Evolutionary conservation across 176 grass and related monocot genomes (phyloP), one percentile per base, ranked within the genome.

Genomic region (Rhynchospora breviuscula): DNA sequence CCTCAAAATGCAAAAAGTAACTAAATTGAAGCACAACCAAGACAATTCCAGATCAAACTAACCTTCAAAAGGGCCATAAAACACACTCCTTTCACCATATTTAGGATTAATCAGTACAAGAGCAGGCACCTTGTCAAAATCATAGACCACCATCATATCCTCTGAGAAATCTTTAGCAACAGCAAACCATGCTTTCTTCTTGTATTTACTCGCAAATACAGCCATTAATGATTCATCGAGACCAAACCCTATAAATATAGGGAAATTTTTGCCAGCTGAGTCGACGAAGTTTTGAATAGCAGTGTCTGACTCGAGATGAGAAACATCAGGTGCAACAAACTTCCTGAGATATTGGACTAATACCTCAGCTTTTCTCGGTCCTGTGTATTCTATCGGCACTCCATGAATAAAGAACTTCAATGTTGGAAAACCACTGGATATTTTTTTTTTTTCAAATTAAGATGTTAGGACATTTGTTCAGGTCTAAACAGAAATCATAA

Each of bases 141-240:
- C 86, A 90, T 94, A 98, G 8, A 83, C 48, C 18, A 73, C 62
- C 92, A 94, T 93, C 31, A 91, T 83, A 44, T 93, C 92, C 43
- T 98, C 90, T 46, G 92, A 94, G 78, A 93, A 98, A 87, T 93
- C 90, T 89, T 98, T 98, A 80, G 95, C 87, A 62, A 87, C 78
- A 47, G 90, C 89, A 94, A 98, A 98, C 95, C 95, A 98, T 21
- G 95, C 95, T 70, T 91, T 94, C 88, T 91, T 98, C 95, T 98
- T 98, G 87, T 98, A 98, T 84, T 98, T 93, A 67, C 82, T 79
- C 22, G 87, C 95, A 56, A 88, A 87, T 62, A 89, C 89, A 87
- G 85, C 84, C 90, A 98, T 90, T 66, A 90, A 48, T 8, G 89
- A 93, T 53, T 93, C 86, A 88, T 98, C 85, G 44, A 94, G 77